Conservation (phyloP, 2,329 filamentous ascomycete species). For the Diaporthe sp. region DNA sequence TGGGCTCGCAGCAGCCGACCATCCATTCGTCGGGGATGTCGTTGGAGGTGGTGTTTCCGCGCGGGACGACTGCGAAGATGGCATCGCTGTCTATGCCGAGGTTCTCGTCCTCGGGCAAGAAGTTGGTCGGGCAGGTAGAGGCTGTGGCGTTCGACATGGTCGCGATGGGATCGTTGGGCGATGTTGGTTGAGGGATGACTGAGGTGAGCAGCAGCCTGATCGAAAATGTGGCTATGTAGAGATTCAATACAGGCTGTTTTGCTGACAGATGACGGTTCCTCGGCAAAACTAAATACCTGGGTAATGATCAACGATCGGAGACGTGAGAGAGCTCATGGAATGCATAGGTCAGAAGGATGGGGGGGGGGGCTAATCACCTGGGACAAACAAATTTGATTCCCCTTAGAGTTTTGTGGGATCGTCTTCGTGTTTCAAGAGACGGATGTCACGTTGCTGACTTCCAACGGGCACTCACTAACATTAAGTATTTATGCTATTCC, state of each 20-base stretch:
- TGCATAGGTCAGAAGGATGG: neutral
- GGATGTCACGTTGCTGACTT: neutral
- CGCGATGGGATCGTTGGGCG: no score
- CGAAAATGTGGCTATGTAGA: neutral
- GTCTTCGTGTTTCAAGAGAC: neutral
- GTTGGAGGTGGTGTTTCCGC: neutral
- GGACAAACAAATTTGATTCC: neutral
- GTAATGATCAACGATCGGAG: neutral
- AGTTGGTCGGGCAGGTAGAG: neutral
- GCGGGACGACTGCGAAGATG: neutral
- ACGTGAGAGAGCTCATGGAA: neutral
- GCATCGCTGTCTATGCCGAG: neutral
- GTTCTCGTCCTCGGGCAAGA: neutral
- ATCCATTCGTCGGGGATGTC: neutral
- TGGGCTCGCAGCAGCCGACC: neutral
- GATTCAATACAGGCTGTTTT: neutral
- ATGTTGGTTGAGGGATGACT: neutral
- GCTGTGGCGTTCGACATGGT: no score
- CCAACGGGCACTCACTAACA: neutral
- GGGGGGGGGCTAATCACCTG: neutral
- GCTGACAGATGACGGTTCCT: neutral
- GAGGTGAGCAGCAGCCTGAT: neutral
- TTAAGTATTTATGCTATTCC: neutral
- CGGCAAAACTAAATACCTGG: neutral
- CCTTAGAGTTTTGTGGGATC: neutral